These are phyloP conservation scores for Apiotrichum mycotoxinovorans DNA, from an alignment of 1,284 basidiomycete species.

Conservation along the genomic window DNA sequence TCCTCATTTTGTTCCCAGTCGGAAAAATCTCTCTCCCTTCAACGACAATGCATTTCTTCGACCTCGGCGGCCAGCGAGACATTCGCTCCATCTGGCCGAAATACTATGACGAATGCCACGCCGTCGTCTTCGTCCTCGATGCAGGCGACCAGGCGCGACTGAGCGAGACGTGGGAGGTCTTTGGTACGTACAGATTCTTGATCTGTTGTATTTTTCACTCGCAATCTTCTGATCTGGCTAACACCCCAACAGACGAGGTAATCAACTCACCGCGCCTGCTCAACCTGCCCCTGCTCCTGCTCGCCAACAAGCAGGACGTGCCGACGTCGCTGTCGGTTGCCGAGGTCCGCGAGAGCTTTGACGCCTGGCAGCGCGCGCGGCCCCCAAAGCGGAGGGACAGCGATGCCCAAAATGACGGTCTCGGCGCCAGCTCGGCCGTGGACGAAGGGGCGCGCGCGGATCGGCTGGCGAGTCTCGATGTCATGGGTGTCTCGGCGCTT, in stretches of 20 bases:
- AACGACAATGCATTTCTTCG: constrained; percentile 89
- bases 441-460: constrained; percentile 55
- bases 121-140: constrained; percentile 86
- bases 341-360: constrained; percentile 83
- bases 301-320: constrained; percentile 90
- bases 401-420: background rate
- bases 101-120: constrained; percentile 89
- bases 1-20: constrained; percentile 54
- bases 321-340: constrained; percentile 73
- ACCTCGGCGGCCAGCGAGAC: constrained; percentile 84
- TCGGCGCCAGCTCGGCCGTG: constrained; percentile 22
- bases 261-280: constrained; percentile 80
- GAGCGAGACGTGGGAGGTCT: constrained; percentile 89
- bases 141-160: constrained; percentile 79
- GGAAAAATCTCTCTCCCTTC: constrained; percentile 87
- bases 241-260: constrained; percentile 62
- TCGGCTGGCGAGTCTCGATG: constrained; percentile 73
- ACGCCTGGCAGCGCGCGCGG: constrained; percentile 61
- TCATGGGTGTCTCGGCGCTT: constrained; percentile 82
- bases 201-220: background rate
- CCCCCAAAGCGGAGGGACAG: background rate
- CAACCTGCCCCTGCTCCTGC: constrained; percentile 76
- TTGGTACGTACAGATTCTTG: constrained; percentile 60
- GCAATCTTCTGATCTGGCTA: background rate
- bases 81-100: constrained; percentile 87